These are phyloP conservation scores for Scheffersomyces ergatensis DNA, from an alignment of 805 yeast species.

Conservation along the genomic window DNA sequence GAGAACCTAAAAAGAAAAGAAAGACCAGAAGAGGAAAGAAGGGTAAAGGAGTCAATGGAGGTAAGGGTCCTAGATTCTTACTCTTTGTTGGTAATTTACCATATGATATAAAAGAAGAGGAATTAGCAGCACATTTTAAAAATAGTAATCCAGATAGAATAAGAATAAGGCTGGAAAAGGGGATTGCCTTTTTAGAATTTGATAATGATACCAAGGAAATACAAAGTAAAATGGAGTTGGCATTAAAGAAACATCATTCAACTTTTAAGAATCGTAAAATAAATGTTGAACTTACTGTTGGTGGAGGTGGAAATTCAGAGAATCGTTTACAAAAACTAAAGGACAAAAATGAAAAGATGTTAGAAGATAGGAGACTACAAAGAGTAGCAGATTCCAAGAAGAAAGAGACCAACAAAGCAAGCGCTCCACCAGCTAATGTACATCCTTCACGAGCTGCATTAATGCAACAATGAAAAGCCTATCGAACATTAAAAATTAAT, in stretches of 20 bases:
- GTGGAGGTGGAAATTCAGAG: conserved; percentile 93
- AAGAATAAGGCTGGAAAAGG: conserved; percentile 79
- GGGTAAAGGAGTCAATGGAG: conserved; percentile 52
- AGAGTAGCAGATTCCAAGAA: conserved; percentile 25
- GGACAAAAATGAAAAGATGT: conserved; percentile 73
- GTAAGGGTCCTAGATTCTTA: conserved; percentile 64
- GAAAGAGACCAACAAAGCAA: conserved; percentile 5
- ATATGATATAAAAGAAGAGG: conserved; percentile 60
- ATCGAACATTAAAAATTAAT: too few species aligned
- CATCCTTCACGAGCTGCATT: conserved; percentile 70
- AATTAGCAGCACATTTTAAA: conserved; percentile 69
- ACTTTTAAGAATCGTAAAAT: conserved; percentile 68
- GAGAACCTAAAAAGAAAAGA: conserved; percentile 56
- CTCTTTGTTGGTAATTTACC: conserved; percentile 92
- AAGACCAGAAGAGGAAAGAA: conserved; percentile 79
- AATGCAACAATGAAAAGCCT: conserved; percentile 29
- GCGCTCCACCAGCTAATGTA: conserved; percentile 24
- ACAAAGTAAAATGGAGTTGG: conserved; percentile 77
- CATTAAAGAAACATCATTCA: conserved; percentile 81
- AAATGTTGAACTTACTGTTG: conserved; percentile 95
- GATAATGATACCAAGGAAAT: conserved; percentile 57
- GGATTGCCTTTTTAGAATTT: conserved; percentile 90
- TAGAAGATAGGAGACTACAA: conserved; percentile 64
- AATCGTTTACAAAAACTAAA: conserved; percentile 65
- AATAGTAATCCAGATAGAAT: conserved; percentile 69